Evolutionary conservation across 257 asterid species (phyloP), one percentile per base, ranked within the genome.

Genomic region (Hygrophila difformis): DNA sequence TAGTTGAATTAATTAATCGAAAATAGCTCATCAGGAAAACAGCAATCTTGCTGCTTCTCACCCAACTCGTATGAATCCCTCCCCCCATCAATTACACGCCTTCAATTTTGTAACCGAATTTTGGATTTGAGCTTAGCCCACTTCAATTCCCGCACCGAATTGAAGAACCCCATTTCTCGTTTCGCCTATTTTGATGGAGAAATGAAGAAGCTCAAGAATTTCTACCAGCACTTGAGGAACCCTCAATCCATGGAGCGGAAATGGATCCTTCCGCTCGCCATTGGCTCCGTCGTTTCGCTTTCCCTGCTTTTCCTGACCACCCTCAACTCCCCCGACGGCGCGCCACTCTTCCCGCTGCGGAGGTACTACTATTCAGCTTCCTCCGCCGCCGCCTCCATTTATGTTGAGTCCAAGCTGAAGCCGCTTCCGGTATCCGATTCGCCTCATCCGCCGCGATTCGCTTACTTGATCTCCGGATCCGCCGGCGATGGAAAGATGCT

Each of bases 221-320:
- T 77, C 67, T 89, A 85, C 48, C 35, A 77, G 2, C 87, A 89
- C 61, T 60, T 85, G 29, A 65, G 82, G 15, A 79, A 85, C 24
- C 91, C 87, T 0, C 79, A 78, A 23, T 65, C 76, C 26, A 69
- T 79, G 77, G 93, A 89, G 35, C 56, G 81, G 8, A 89, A 79
- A 58, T 89, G 94, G 93, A 81, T 89, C 79, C 85, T 82, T 18
- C 95, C 95, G 0, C 56, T 85, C 21, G 94, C 93, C 7, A 72
- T 85, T 11, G 89, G 84, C 34, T 69, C 94, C 21, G 59, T 85
- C 12, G 54, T 77, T 18, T 71, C 83, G 0, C 79, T 89, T 0
- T 85, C 82, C 53, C 76, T 89, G 5, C 61, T 89, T 0, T 85
- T 85, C 23, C 42, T 85, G 0, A 70, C 93, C 39, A 82, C 96